Evolutionary conservation across 73 alveolate genomes (phyloP).

Genomic region (Uronychia setigera): DNA sequence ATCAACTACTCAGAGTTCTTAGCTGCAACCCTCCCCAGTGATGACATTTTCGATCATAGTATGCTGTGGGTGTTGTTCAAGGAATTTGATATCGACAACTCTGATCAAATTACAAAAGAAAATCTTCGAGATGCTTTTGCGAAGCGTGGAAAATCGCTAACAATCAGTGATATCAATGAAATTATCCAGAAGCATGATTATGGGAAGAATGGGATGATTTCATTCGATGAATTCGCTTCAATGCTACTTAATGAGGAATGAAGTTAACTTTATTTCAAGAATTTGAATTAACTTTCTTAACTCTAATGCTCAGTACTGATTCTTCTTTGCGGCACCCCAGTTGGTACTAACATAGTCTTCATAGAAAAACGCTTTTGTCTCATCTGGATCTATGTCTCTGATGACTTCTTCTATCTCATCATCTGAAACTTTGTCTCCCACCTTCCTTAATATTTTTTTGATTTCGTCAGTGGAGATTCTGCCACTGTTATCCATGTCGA

Average conservation of each 20-base stretch:
- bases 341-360: constrained; percentile 28
- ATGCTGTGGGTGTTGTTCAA: constrained; percentile 51
- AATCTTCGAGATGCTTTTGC: constrained; percentile 75
- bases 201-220: too few relatives aligned
- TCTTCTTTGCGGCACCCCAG: too few relatives aligned
- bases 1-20: constrained; percentile 74
- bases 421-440: constrained; percentile 40
- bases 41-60: constrained; percentile 48
- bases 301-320: too few relatives aligned
- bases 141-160: constrained; percentile 21
- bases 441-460: constrained; percentile 36
- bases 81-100: constrained; percentile 67
- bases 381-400: constrained; percentile 40
- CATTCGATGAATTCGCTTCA: too few relatives aligned
- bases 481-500: constrained; percentile 64
- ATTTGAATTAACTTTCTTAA: too few relatives aligned
- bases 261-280: too few relatives aligned
- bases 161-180: constrained; percentile 57
- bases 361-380: constrained; percentile 16
- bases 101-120: constrained; percentile 75
- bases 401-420: constrained; percentile 43
- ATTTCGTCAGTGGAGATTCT: constrained; percentile 39
- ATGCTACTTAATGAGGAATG: too few relatives aligned
- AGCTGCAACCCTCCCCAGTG: constrained; percentile 56
- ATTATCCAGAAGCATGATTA: too few relatives aligned